phyloP scores from a whole-genome alignment of 1,284 basidiomycete species.

The Fomitopsis schrenkii region DNA sequence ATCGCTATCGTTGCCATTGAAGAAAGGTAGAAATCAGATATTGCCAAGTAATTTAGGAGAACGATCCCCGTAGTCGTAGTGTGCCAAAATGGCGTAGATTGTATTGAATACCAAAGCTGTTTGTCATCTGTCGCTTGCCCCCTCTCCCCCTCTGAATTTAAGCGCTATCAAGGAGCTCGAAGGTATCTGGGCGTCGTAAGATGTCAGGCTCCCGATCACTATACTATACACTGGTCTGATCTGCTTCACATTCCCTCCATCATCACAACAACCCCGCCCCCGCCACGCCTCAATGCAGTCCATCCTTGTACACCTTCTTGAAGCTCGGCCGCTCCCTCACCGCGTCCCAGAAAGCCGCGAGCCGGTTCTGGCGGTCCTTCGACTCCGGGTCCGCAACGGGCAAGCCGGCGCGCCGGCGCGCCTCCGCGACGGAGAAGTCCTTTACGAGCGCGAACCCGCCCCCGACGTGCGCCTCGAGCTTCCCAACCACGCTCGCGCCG shows the following conservation, averaged over 20 bases:
- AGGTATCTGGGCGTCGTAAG: not conserved
- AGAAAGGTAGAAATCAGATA: no score
- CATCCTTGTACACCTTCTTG: conserved; percentile 56
- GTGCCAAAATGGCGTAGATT: no score
- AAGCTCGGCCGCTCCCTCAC: conserved; percentile 64
- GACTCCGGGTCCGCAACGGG: conserved; percentile 16
- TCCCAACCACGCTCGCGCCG: conserved; percentile 44
- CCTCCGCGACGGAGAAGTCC: conserved; percentile 34
- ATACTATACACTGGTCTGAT: not conserved
- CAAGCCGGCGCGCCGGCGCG: conserved; percentile 24
- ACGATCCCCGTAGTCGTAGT: no score
- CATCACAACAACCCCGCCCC: not conserved
- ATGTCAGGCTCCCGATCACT: not conserved
- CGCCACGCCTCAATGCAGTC: conserved; percentile 33
- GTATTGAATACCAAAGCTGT: no score
- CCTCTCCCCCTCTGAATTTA: no score
- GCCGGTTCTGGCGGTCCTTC: conserved; percentile 34
- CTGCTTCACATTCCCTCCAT: not conserved
- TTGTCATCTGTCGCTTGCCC: no score
- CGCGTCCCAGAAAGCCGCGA: conserved; percentile 64
- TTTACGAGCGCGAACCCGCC: conserved; percentile 35
- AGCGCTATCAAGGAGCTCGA: no score
- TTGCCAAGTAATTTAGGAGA: no score
- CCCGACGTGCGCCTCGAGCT: conserved; percentile 49
- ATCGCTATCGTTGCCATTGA: no score